Conservation (phyloP, 2,329 filamentous ascomycete genomes). For the Curvularia eragrostidis region DNA sequence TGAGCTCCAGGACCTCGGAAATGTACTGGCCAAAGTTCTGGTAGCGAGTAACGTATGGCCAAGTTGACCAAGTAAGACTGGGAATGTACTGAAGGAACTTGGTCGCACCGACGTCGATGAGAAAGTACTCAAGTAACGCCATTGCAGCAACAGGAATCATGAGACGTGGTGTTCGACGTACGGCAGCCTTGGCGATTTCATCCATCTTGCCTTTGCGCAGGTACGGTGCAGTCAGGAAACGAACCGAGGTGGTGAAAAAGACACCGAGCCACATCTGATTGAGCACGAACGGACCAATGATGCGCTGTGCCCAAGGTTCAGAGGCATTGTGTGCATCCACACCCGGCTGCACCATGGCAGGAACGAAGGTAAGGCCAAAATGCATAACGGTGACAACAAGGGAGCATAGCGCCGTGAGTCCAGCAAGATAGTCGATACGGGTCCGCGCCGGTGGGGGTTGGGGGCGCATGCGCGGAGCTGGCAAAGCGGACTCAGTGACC, state of each 20-base stretch:
- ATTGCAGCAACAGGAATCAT: conserved; percentile 56
- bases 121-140: conserved; percentile 56
- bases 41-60: conserved; percentile 55
- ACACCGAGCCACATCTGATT: conserved; percentile 58
- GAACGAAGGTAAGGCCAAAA: conserved; percentile 55
- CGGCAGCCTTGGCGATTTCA: conserved; percentile 54
- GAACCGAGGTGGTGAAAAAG: conserved; percentile 58
- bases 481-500: conserved; percentile 39
- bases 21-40: conserved; percentile 54
- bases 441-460: conserved; percentile 35
- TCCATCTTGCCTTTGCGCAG: conserved; percentile 53
- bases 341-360: conserved; percentile 45
- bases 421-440: conserved; percentile 57
- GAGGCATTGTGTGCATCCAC: conserved; percentile 49
- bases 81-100: conserved; percentile 55
- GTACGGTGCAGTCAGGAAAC: conserved; percentile 54
- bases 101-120: conserved; percentile 55
- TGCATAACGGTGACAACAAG: conserved; percentile 56
- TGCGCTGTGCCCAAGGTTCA: conserved; percentile 52
- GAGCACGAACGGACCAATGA: conserved; percentile 54
- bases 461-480: conserved; percentile 37
- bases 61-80: conserved; percentile 57
- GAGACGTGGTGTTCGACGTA: conserved; percentile 55
- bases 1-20: conserved; percentile 54
- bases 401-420: conserved; percentile 54